Evolutionary conservation across 352 stramenopile genomes (phyloP), one percentile per base, ranked within the genome.

Genomic region (Globisporangium alternatum): DNA sequence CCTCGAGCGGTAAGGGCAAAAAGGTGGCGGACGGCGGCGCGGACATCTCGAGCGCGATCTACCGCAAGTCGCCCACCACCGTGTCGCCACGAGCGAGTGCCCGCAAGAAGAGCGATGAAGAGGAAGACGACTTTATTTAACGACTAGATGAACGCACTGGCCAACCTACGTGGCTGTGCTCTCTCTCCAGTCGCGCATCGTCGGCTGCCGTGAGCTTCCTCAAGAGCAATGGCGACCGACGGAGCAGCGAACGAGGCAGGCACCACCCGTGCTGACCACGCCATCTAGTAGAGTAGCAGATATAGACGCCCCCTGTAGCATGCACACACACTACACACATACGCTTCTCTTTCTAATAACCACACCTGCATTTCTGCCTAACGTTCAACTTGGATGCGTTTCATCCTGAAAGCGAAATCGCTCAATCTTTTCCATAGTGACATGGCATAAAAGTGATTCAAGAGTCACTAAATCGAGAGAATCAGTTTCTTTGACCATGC

Each of bases 81-180:
- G 45, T 58, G 6, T 76, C 73, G 10, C 56, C 63, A n/a, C 67
- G 61, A 72, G 68, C 35, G 41, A 54, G 39, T 15, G 10, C 39
- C 44, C 19, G 63, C 72, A 73, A 67, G 48, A 69, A 66, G n/a
- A 69, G 86, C 56, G 75, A 77, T 53, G 69, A 87, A 30, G 71
- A 86, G 17, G 80, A 86, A 63, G 80, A 85, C 53, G 78, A 89
- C 71, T 89, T 89, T 83, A 87, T 89, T 80, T 89, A 89, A 76
- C n/a, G 30, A 35, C 60, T 43, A 19, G 28, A 39, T 56, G 17
- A 2, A 3, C 39, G 17, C 6, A 25, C 1, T 8, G 30, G 49
- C 28, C 5, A 30, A 6, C 31, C 12, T 3, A 3, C 13, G 37
- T 43, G 9, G 37, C 37, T 43, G 37, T 5, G 10, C 37, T 43